These are phyloP conservation scores for Naganishia sp. DNA, from an alignment of 1,284 basidiomycete genomes.

Conservation along the genomic window DNA sequence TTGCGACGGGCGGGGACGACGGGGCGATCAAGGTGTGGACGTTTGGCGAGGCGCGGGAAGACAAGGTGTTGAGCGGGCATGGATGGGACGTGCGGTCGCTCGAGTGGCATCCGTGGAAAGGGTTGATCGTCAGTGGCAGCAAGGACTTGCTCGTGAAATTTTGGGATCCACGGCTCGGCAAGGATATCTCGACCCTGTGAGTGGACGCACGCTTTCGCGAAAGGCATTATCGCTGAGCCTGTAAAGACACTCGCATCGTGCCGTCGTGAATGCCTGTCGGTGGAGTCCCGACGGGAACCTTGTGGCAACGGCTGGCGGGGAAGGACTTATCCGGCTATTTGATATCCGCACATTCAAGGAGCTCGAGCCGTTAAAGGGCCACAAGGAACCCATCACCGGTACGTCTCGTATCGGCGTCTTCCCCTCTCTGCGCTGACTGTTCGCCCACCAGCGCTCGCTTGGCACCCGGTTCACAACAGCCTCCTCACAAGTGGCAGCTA, in stretches of 20 bases:
- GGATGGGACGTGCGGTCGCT: slow-evolving; percentile 99
- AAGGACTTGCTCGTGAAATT: slow-evolving; percentile 99
- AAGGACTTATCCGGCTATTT: slow-evolving; percentile 93
- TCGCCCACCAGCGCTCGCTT: slow-evolving; percentile 68
- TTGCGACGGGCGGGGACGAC: slow-evolving; percentile 94
- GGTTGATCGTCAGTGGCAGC: slow-evolving; percentile 86
- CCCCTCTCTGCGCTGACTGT: background rate
- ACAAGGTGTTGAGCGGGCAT: slow-evolving; percentile 84
- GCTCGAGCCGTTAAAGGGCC: slow-evolving; percentile 83
- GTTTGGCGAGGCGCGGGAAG: slow-evolving; percentile 86
- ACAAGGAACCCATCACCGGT: slow-evolving; percentile 98
- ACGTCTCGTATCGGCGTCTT: slow-evolving; percentile 51
- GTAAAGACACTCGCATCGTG: slow-evolving; percentile 88
- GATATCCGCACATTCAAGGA: slow-evolving; percentile 98
- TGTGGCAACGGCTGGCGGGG: slow-evolving; percentile 89
- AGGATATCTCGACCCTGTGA: slow-evolving; percentile 80
- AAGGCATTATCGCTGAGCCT: slow-evolving; percentile 17
- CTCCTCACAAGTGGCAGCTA: slow-evolving; percentile 90
- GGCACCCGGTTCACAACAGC: slow-evolving; percentile 89
- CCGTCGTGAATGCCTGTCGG: slow-evolving; percentile 86
- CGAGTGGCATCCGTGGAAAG: slow-evolving; percentile 97
- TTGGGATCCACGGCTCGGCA: slow-evolving; percentile 93
- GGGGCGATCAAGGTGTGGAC: slow-evolving; percentile 92
- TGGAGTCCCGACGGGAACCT: slow-evolving; percentile 94
- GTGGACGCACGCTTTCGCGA: slow-evolving; percentile 41